phyloP scores from a whole-genome alignment of 2,329 filamentous ascomycete species.

The Lachnellula hyalina region DNA sequence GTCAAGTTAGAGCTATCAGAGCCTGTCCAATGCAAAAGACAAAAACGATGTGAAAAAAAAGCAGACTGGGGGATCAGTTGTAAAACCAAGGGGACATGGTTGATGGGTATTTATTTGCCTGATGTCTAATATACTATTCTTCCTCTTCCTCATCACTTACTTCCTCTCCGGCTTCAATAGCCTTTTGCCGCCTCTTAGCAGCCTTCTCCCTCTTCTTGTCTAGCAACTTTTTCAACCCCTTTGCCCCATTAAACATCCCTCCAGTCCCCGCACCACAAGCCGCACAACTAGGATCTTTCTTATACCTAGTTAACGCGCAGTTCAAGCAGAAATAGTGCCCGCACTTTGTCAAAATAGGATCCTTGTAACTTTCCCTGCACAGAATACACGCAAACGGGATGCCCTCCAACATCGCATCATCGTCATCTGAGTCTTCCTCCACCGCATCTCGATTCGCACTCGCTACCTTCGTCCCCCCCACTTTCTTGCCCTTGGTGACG shows the following conservation, averaged over 20 bases:
- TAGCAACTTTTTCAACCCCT: constrained; percentile 73
- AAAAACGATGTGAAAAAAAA: too few species aligned
- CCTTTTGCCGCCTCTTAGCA: constrained; percentile 46
- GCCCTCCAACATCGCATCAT: constrained; percentile 29
- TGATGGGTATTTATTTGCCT: not conserved
- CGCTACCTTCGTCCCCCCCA: constrained; percentile 45
- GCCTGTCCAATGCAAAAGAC: too few species aligned
- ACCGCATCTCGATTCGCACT: constrained; percentile 28
- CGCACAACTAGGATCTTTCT: constrained; percentile 80
- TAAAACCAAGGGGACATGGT: too few species aligned
- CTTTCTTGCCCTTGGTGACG: constrained; percentile 65
- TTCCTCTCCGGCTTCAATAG: constrained; percentile 48
- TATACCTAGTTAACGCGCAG: constrained; percentile 81
- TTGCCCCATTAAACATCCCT: constrained; percentile 85
- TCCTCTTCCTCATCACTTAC: constrained; percentile 41
- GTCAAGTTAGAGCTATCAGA: too few species aligned
- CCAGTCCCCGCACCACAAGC: constrained; percentile 80
- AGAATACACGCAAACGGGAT: constrained; percentile 34
- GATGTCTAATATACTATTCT: constrained; percentile 17
- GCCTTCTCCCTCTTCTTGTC: constrained; percentile 56
- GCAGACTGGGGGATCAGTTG: too few species aligned
- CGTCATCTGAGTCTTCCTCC: constrained; percentile 43
- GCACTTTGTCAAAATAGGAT: constrained; percentile 81
- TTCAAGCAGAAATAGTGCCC: constrained; percentile 94
- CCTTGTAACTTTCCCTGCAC: constrained; percentile 36